Conservation (phyloP, 2,329 filamentous ascomycete genomes). For the Elsinoe batatas region DNA sequence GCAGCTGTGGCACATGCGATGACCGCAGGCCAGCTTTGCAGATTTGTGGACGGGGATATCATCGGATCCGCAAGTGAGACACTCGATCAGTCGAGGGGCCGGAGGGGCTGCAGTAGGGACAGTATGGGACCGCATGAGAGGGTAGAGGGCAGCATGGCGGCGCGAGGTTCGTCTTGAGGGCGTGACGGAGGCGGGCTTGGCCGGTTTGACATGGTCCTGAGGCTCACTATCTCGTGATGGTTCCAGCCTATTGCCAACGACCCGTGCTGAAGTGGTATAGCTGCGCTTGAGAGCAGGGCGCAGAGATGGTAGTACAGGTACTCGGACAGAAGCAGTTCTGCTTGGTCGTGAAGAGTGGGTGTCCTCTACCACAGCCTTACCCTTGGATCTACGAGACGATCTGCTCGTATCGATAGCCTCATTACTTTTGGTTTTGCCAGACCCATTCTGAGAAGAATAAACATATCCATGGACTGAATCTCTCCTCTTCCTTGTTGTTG, state of each 20-base stretch:
- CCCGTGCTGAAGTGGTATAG: slow-evolving; percentile 7
- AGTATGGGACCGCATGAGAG: slow-evolving; percentile 18
- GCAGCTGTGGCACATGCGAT: slow-evolving; percentile 72
- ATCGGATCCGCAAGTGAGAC: slow-evolving; percentile 60
- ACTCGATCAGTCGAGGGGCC: slow-evolving; percentile 41
- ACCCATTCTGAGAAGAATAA: neutral
- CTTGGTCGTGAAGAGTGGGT: neutral
- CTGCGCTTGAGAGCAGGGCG: slow-evolving; percentile 3
- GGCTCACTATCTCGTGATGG: neutral
- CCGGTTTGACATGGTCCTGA: neutral
- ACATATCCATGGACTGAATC: slow-evolving; percentile 15
- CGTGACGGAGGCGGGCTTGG: neutral
- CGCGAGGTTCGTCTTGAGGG: slow-evolving; percentile 3
- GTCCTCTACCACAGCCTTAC: neutral
- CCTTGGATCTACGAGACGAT: neutral
- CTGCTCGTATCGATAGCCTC: neutral
- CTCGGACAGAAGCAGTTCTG: neutral
- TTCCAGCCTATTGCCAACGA: neutral
- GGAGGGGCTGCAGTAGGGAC: slow-evolving; percentile 15
- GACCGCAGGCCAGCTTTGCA: slow-evolving; percentile 64
- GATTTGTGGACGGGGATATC: slow-evolving; percentile 54
- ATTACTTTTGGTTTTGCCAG: neutral
- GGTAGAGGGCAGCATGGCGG: slow-evolving; percentile 17
- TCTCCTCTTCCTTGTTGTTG: slow-evolving; percentile 15
- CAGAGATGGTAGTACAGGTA: neutral